Evolutionary conservation across 2,329 filamentous ascomycete genomes (phyloP).

Genomic region (Zopfia rhizophila): DNA sequence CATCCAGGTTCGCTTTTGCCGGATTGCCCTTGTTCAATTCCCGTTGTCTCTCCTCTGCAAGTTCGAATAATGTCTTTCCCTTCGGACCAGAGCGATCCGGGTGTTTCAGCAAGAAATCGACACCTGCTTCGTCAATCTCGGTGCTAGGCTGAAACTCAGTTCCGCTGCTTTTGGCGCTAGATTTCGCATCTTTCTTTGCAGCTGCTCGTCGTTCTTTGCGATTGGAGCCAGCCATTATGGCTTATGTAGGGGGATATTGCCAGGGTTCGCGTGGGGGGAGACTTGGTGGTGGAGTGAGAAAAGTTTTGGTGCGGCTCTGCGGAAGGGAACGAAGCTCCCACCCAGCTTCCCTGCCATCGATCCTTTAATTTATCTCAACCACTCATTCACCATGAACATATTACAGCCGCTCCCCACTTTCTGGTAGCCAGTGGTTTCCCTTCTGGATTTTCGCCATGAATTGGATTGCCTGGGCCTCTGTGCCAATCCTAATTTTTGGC

Average conservation of each 20-base stretch:
- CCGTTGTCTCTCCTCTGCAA: constrained; percentile 71
- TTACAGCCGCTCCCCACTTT: neutral
- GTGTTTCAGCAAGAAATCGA: constrained; percentile 71
- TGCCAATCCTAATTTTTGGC: constrained; percentile 55
- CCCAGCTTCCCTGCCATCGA: constrained; percentile 11
- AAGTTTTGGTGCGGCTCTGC: constrained; percentile 31
- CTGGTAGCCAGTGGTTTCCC: neutral
- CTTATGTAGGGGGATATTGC: constrained; percentile 2
- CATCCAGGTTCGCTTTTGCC: constrained; percentile 58
- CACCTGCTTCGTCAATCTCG: constrained; percentile 55
- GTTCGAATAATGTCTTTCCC: constrained; percentile 76
- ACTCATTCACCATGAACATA: constrained; percentile 6
- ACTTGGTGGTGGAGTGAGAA: neutral
- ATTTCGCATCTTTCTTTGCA: constrained; percentile 45
- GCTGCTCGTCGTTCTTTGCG: constrained; percentile 58
- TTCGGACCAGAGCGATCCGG: constrained; percentile 72
- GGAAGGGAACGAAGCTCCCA: constrained; percentile 9
- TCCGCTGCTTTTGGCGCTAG: constrained; percentile 31
- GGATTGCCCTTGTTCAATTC: constrained; percentile 60
- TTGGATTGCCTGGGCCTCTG: constrained; percentile 50
- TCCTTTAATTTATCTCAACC: constrained; percentile 9
- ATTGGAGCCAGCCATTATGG: constrained; percentile 49
- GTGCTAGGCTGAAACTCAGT: constrained; percentile 50
- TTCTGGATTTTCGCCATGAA: constrained; percentile 46
- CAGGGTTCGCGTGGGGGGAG: constrained; percentile 14